Conservation (phyloP, 306 rosid genomes). For the Calophaca sinica region DNA sequence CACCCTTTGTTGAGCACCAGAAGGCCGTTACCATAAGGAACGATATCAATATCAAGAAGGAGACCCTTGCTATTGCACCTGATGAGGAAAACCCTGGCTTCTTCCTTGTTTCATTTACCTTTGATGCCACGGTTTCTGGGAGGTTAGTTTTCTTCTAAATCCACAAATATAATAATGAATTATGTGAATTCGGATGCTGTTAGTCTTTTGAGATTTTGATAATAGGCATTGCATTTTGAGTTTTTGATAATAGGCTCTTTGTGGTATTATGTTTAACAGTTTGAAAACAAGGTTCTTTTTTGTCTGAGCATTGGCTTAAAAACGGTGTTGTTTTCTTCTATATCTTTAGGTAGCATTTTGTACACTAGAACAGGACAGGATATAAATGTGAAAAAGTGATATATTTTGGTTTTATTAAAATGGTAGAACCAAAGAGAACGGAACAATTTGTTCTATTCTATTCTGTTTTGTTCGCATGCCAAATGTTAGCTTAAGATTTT, state of each 20-base stretch:
- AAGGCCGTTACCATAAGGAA: constrained; percentile 92
- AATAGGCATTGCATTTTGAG: not conserved
- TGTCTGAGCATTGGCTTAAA: no score
- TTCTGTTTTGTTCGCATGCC: no score
- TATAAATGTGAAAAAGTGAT: not conserved
- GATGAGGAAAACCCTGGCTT: constrained; percentile 77
- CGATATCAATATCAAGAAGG: constrained; percentile 92
- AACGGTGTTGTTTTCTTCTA: no score
- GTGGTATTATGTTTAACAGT: no score
- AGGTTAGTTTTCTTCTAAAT: constrained; percentile 53
- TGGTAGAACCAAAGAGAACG: not conserved
- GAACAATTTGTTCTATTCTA: no score
- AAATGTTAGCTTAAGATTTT: not conserved
- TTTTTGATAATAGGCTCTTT: no score
- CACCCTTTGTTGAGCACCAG: constrained; percentile 89
- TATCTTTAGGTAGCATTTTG: no score
- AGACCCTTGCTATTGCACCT: constrained; percentile 65
- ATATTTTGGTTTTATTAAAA: not conserved
- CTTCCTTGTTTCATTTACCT: constrained; percentile 74
- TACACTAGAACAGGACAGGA: no score
- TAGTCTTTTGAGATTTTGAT: no score
- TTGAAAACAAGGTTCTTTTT: no score
- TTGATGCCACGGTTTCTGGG: constrained; percentile 89
- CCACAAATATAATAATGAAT: not conserved
- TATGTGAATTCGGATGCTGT: no score